Base-by-base conservation (phyloP, 2,329 filamentous ascomycete genomes). In the Apiospora arundinis region DNA sequence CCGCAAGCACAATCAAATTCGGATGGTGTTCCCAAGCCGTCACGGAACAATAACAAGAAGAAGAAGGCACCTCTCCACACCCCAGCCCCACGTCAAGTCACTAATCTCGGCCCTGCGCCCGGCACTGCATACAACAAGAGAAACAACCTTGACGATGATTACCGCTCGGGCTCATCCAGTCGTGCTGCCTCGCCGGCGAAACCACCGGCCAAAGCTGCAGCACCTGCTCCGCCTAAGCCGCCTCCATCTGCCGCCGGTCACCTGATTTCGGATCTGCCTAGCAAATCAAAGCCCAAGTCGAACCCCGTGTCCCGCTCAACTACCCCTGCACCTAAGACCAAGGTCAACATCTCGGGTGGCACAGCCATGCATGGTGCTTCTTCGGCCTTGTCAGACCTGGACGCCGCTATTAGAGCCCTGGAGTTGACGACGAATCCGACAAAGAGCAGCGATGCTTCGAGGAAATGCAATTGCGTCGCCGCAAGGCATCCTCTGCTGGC, bases 391-490 rank as follows among this genome's bases (percentile, higher is more conserved):
- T 89, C 89, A 21, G 91, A 92, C 76, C 83, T 93, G 1, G 91
- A 93, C 75, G 91, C 94, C 1, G 95, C 95, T 5, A 98, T 99
- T 75, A 92, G 95, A 32, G 88, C 92, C 2, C 89, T 99, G 8
- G 96, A 99, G 80, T 89, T 97, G n/a, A 93, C 93, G 69, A 98
- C 95, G 2, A 98, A 98, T 78, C 94, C 95, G 0, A 89, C 91
- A 0, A 82, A 95, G 32, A 82, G 86, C 49, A 84, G 83, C 9
- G 85, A 90, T 37, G 83, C 84, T 12, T 86, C 90, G 68, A 89
- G 92, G 8, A 91, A 90, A 70, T 99, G 96, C 82, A 93, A 93
- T 76, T 99, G 96, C 81, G 94, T 97, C 78, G 96, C 93, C 0
- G 91, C 93, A 0, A 90, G 93, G 1, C 96, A 99, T 80, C 93